Evolutionary conservation across 495 filamentous ascomycete species (phyloP).

Genomic region (Physcia stellaris): DNA sequence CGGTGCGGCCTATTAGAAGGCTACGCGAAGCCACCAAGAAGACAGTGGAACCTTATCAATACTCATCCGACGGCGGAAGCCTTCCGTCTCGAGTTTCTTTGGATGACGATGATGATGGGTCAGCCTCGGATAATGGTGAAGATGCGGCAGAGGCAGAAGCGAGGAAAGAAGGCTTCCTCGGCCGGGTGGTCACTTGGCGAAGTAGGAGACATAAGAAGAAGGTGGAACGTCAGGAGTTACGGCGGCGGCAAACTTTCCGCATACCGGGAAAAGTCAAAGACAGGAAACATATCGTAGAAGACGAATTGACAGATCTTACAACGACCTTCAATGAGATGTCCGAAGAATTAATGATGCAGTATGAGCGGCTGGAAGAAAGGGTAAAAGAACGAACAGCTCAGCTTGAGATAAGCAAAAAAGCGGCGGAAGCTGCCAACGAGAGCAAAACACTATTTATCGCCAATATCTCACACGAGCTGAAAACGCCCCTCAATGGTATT

Average conservation of each 20-base stretch:
- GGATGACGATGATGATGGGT: constrained; percentile 18
- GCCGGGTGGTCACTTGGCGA: constrained; percentile 19
- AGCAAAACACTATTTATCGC: constrained; percentile 93
- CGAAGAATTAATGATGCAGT: constrained; percentile 77
- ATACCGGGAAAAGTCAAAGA: constrained; percentile 73
- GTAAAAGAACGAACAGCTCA: constrained; percentile 71
- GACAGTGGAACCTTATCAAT: constrained; percentile 47
- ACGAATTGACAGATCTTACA: constrained; percentile 81
- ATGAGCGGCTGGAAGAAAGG: constrained; percentile 67
- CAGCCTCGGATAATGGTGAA: constrained; percentile 10
- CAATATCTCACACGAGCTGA: constrained; percentile 89
- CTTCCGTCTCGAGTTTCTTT: constrained; percentile 23
- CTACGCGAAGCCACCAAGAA: constrained; percentile 66
- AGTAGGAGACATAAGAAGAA: constrained; percentile 7
- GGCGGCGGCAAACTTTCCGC: constrained; percentile 48
- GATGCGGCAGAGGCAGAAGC: constrained; percentile 14
- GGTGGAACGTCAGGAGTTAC: constrained; percentile 20
- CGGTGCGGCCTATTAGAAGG: constrained; percentile 65
- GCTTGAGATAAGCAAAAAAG: constrained; percentile 77
- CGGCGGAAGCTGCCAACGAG: constrained; percentile 83
- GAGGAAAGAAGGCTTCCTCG: constrained; percentile 30
- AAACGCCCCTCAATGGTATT: constrained; percentile 87
- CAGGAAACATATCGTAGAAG: constrained; percentile 59
- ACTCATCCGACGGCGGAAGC: constrained; percentile 16
- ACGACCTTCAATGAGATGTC: constrained; percentile 88